These are phyloP conservation scores for Apiospora saccharicola DNA, from an alignment of 2,329 filamentous ascomycete genomes.

Conservation along the genomic window DNA sequence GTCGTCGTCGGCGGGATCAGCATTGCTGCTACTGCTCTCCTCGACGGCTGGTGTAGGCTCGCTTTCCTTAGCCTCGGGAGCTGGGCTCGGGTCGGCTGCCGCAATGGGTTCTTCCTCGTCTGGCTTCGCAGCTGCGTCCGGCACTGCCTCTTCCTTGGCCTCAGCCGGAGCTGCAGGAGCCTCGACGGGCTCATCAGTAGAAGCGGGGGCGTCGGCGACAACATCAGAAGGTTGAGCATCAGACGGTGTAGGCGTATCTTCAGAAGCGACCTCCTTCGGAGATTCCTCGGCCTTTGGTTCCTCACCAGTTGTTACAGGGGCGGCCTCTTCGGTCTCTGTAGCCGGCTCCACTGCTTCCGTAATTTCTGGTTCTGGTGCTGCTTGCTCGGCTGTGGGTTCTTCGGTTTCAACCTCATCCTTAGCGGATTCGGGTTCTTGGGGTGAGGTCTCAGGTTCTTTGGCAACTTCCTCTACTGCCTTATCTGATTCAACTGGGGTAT, in stretches of 20 bases:
- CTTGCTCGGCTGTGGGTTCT: slow-evolving; percentile 17
- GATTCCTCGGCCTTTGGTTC: slow-evolving; percentile 9
- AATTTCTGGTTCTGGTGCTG: slow-evolving; percentile 57
- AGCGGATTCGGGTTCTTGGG: background rate
- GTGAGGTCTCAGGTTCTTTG: background rate
- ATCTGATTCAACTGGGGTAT: background rate
- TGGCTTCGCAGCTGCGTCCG: background rate
- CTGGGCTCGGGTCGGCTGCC: background rate
- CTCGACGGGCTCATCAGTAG: slow-evolving; percentile 13
- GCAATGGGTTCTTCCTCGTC: background rate
- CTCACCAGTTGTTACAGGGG: background rate
- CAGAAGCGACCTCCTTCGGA: slow-evolving; percentile 19
- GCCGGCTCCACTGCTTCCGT: slow-evolving; percentile 37
- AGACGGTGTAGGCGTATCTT: slow-evolving; percentile 21
- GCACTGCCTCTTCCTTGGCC: background rate
- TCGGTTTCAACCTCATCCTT: background rate
- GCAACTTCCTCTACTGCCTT: background rate
- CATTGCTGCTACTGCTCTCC: background rate
- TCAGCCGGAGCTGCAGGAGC: background rate
- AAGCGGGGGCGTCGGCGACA: background rate
- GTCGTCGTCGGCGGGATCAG: slow-evolving; percentile 2
- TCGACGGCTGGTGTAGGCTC: background rate
- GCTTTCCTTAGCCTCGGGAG: background rate
- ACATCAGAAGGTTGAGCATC: slow-evolving; percentile 6
- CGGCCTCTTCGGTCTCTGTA: slow-evolving; percentile 61